These are phyloP conservation scores for Blastobotrys proliferans DNA, from an alignment of 1,139 yeast species.

Conservation along the genomic window DNA sequence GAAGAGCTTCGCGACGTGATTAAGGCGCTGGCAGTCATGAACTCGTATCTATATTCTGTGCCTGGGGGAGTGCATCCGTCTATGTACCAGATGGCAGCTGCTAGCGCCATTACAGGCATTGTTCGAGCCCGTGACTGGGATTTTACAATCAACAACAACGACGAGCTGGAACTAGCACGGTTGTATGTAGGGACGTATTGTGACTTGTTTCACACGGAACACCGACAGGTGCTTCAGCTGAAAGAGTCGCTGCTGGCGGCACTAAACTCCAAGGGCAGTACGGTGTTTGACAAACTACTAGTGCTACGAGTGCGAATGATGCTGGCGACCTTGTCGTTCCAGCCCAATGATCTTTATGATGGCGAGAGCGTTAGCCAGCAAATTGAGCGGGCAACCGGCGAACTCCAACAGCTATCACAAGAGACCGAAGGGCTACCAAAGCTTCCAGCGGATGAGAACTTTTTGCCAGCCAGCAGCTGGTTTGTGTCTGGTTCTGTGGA, in stretches of 20 bases:
- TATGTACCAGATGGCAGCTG: slow-evolving; percentile 1
- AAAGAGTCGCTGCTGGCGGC: neutral
- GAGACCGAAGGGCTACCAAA: too few relatives aligned
- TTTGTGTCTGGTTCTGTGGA: too few relatives aligned
- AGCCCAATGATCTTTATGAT: too few relatives aligned
- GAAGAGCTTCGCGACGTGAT: slow-evolving; percentile 40
- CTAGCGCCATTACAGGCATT: neutral
- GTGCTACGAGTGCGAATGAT: slow-evolving; percentile 37
- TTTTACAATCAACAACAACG: neutral
- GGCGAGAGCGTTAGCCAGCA: too few relatives aligned
- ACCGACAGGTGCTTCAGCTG: neutral
- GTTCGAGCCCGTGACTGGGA: slow-evolving; percentile 2
- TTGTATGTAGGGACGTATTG: slow-evolving; percentile 7
- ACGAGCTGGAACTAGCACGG: slow-evolving; percentile 7
- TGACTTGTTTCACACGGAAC: slow-evolving; percentile 9
- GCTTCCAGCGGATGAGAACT: too few relatives aligned
- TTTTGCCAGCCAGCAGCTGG: too few relatives aligned
- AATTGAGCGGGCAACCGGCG: too few relatives aligned
- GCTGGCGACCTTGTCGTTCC: too few relatives aligned
- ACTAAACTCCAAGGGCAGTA: neutral
- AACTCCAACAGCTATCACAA: too few relatives aligned
- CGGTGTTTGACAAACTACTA: slow-evolving; percentile 33
- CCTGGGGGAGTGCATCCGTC: too few relatives aligned
- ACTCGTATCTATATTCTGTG: slow-evolving; percentile 35
- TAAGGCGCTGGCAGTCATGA: slow-evolving; percentile 32